Conservation (phyloP, 179 eudicot species). For the Gypsophila paniculata region DNA sequence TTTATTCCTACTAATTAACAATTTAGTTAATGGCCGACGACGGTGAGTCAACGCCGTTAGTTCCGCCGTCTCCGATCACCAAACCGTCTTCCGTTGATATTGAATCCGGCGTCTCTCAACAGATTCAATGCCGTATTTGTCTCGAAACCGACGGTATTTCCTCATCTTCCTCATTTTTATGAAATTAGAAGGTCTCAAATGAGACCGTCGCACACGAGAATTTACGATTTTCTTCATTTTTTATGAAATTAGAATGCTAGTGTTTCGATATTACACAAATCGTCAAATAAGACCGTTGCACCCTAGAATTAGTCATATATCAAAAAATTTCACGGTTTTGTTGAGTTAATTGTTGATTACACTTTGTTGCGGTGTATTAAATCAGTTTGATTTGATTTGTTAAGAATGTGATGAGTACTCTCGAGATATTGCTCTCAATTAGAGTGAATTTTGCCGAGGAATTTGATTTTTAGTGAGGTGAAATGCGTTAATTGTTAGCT, state of each 20-base stretch:
- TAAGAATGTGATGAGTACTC: background rate
- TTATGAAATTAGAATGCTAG: too few relatives aligned
- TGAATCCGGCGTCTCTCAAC: constrained; percentile 82
- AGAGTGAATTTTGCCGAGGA: too few relatives aligned
- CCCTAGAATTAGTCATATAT: background rate
- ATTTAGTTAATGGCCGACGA: constrained; percentile 24
- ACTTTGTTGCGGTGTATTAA: background rate
- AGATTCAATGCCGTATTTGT: constrained; percentile 94
- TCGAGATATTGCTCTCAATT: too few relatives aligned
- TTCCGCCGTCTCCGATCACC: constrained; percentile 40
- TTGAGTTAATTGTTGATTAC: too few relatives aligned
- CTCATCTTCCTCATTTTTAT: too few relatives aligned
- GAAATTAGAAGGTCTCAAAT: too few relatives aligned
- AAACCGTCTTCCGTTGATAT: constrained; percentile 59
- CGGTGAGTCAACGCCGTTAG: constrained; percentile 43
- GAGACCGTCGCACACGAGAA: too few relatives aligned
- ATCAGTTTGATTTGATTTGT: background rate
- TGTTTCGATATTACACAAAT: too few relatives aligned
- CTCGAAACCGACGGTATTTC: constrained; percentile 73
- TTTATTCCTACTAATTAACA: too few relatives aligned
- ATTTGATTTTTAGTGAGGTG: background rate
- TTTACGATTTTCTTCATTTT: background rate
- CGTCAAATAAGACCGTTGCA: too few relatives aligned
- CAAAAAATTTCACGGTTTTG: background rate
- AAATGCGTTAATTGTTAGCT: constrained; percentile 38